Evolutionary conservation across 495 filamentous ascomycete genomes (phyloP), one percentile per base, ranked within the genome.

Genomic region (Aspergillus kassunensis): DNA sequence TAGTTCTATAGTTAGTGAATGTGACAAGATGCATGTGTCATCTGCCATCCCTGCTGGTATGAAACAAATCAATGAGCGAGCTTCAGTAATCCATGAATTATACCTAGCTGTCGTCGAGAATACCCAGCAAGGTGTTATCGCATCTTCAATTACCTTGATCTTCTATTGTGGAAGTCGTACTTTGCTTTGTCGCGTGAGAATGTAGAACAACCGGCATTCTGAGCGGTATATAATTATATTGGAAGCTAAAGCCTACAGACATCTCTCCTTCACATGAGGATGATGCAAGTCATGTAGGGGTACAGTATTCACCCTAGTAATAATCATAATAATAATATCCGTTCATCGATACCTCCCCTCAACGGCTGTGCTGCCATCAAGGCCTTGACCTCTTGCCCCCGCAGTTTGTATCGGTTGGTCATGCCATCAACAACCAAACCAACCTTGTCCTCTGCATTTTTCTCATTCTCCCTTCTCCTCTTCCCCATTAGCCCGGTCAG

Each of bases 371-470:
- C 43, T 46, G 44, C 43, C 30, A 30, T 46, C 11, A 46, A 46
- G 30, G 44, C 44, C 30, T 35, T 46, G 44, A 46, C 44, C 45
- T 27, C 24, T 39, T 49, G n/a, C 34, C 45, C 34, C 45, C 31
- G 31, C 45, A 49, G 45, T 39, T 37, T 29, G 23, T 43, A 11
- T 21, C 40, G 10, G 13, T 29, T 37, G 45, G 45, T 37, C 34
- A 37, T 49, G 45, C 45, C 34, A 46, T 49, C 45, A 29, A 39
- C 45, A 49, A 39, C 23, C 21, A 37, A 49, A 39, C 23, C 21
- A 37, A 18, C 31, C 23, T 21, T 49, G 45, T 20, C 27, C n/a
- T 27, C 16, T 29, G 12, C 11, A n/a, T 19, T 31, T 29, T 27
- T 31, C 23, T 25, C 16, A 15, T 19, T 36, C 15, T 15, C 21